Base-by-base conservation (phyloP, 495 filamentous ascomycete genomes). In the Neurospora terricola region DNA sequence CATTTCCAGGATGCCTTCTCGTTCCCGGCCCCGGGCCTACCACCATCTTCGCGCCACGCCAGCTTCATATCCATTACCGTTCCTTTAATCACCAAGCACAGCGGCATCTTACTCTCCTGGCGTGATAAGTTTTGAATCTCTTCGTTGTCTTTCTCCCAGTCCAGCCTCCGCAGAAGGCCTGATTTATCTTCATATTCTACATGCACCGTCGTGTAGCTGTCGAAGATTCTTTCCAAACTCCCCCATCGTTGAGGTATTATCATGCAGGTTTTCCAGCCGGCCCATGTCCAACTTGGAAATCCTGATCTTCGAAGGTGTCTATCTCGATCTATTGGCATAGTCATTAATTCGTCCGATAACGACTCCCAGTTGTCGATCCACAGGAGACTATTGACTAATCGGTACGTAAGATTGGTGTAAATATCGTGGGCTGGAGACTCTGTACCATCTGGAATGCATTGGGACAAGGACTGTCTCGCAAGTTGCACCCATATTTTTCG, bases 211-310 rank as follows among this genome's bases (percentile, higher is more conserved):
- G 54, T 27, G 23, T 12, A 30, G 12, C 2, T 62, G 12, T 62
- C 54, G 2, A 30, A 62, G 2, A 14, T 5, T 14, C 3, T 39
- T 5, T 12, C 11, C 30, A 34, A 34, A 34, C 30, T 34, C 30
- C 30, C 30, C 30, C 30, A 34, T 34, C 2, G 3, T 34, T 34
- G 30, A 34, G 2, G 30, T 34, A 3, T 34, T 34, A 34, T 34
- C 30, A 34, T 14, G 48, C 48, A 59, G n/a, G 2, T 1, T 2
- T 62, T 62, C 72, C 72, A 73, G 5, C 42, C 69, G 0, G 38
- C n/a, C 72, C 72, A 73, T 38, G 69, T 12, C 72, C 72, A 73
- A 37, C 72, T 73, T 5, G 72, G 40, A 39, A 73, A 73, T 3
- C 1, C 23, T 18, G 68, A 16, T 14, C 72, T 54, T 23, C 21